A percentile compares a stretch with the other conserved stretches of the same genome.
Evolutionary conservation across 2,329 filamentous ascomycete genomes (phyloP).

Genomic region (Colletotrichum tropicicola): DNA sequence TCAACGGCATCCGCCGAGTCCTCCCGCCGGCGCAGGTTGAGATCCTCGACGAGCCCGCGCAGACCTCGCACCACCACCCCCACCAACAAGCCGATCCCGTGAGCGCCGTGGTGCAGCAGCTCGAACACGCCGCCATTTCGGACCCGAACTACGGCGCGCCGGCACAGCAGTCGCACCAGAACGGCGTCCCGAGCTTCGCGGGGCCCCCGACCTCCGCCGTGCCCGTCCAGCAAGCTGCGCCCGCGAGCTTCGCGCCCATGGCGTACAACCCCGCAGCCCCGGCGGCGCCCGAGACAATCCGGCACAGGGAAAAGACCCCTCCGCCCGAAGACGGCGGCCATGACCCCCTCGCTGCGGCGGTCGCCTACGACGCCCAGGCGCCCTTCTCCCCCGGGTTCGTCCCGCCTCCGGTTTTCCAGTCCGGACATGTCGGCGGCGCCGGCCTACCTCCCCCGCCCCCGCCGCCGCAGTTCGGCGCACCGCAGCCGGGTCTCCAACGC

Average conservation of each 20-base stretch:
- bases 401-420: conserved; percentile 54
- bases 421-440: conserved; percentile 46
- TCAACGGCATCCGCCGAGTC: conserved; percentile 73
- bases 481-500: conserved; percentile 56
- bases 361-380: conserved; percentile 63
- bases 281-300: conserved; percentile 75
- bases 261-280: conserved; percentile 85
- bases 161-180: conserved; percentile 30
- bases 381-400: conserved; percentile 63
- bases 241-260: conserved; percentile 68
- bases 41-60: conserved; percentile 70
- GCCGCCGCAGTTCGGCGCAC: conserved; percentile 48
- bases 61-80: conserved; percentile 46
- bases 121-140: conserved; percentile 76
- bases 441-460: conserved; percentile 45
- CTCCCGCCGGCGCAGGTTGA: conserved; percentile 69
- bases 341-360: conserved; percentile 66
- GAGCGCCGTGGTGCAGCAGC: conserved; percentile 76
- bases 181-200: conserved; percentile 45
- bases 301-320: conserved; percentile 81
- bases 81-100: conserved; percentile 48
- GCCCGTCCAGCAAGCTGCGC: conserved; percentile 33
- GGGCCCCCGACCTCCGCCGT: conserved; percentile 50
- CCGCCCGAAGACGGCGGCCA: conserved; percentile 74
- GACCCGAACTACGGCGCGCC: conserved; percentile 57